These are phyloP conservation scores for Pachyrhizus erosus DNA, from an alignment of 306 rosid genomes.

Conservation along the genomic window DNA sequence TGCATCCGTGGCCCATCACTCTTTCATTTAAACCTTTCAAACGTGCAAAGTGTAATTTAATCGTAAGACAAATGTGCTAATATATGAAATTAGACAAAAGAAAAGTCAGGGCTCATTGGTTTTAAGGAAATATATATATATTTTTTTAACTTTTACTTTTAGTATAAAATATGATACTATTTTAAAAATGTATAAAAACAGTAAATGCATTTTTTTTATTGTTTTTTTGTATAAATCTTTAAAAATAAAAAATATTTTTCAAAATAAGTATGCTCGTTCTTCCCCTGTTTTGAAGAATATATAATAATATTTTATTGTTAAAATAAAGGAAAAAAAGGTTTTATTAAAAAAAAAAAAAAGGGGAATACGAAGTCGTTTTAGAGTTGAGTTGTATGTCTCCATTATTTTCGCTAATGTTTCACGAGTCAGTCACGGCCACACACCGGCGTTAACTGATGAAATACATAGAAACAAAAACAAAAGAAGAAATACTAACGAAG, in stretches of 20 bases:
- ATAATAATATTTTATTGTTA: background rate
- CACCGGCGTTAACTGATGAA: background rate
- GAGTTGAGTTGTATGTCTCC: background rate
- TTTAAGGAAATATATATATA: background rate
- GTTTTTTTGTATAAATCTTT: too few relatives aligned
- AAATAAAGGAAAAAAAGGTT: background rate
- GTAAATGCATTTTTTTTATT: too few relatives aligned
- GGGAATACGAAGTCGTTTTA: slow-evolving; percentile 29
- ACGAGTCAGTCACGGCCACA: background rate
- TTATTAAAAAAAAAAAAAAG: background rate
- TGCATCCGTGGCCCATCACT: slow-evolving; percentile 39
- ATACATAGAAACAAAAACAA: slow-evolving; percentile 29
- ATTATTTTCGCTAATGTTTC: background rate
- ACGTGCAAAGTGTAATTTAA: too few relatives aligned
- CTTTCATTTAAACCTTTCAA: slow-evolving; percentile 5
- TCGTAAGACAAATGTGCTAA: background rate
- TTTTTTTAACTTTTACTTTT: too few relatives aligned
- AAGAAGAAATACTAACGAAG: background rate
- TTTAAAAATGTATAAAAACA: too few relatives aligned
- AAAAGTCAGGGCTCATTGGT: background rate
- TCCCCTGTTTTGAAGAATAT: too few relatives aligned
- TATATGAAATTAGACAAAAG: background rate
- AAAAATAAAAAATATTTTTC: too few relatives aligned
- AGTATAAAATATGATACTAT: too few relatives aligned
- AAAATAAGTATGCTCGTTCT: too few relatives aligned